Base-by-base conservation (phyloP, 257 asterid genomes). In the Orobanche coerulescens region DNA sequence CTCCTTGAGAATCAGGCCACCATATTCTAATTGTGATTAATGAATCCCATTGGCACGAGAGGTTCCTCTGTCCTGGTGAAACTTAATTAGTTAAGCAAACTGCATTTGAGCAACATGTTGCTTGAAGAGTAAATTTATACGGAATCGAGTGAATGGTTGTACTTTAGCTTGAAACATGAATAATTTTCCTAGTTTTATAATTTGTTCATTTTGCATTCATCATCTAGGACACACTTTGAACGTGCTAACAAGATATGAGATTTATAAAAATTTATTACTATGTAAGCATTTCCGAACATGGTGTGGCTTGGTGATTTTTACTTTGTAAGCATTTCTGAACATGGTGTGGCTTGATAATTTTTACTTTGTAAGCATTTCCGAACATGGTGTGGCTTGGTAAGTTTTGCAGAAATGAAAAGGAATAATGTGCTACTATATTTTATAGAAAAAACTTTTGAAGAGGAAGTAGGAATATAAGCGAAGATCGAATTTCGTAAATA, bases 71-170 rank as follows among this genome's bases (percentile, higher is more conserved):
- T 1, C 42, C 20, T 49, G 4, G 13, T 58, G 47, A 43, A 43
- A 62, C 39, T 25, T 42, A 15, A n/a, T 49, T 46, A 64, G 49
- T 56, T 24, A 28, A 58, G 57, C 55, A 37, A 67, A 54, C 56
- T 46, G 20, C 33, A 11, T 58, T 12, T 39, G 31, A 48, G 63
- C 18, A 50, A 53, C 20, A 1, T 13, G 13, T 36, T 46, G 61
- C 50, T 48, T 10, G 30, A 28, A 44, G 19, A 33, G 34, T 53
- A 33, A 48, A 22, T 31, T 20, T 42, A 14, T 74, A 4, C 37
- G 20, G 6, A 18, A 66, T 54, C 13, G 31, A n/a, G 48, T 49
- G 47, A 30, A 55, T 13, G n/a, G 28, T 18, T 23, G 48, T 40
- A 39, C 3, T 33, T 52, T 55, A 34, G 34, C 46, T 58, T 36